Percentiles rank a stretch among this genome's conserved stretches.
phyloP scores from a whole-genome alignment of 139 green algal species.

The Picochlorum costavermella region DNA sequence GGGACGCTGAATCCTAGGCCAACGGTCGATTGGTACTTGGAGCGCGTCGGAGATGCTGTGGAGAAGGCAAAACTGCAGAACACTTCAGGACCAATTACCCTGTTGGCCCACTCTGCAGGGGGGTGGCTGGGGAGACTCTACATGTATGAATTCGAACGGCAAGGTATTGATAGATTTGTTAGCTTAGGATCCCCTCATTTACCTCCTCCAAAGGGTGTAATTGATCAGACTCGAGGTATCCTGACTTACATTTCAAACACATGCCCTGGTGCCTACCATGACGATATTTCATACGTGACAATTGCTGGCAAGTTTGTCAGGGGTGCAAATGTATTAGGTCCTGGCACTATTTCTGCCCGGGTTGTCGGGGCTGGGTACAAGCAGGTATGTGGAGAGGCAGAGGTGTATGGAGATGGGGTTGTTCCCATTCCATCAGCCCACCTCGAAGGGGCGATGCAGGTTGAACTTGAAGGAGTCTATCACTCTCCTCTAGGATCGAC shows the following conservation, averaged over 20 bases:
- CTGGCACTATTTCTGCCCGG: conserved; percentile 25
- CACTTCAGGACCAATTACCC: conserved; percentile 48
- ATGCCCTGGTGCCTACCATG: conserved; percentile 9
- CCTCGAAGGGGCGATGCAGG: conserved; percentile 24
- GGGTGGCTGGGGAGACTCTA: conserved; percentile 72
- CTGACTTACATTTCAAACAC: conserved; percentile 4
- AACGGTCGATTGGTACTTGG: conserved; percentile 89
- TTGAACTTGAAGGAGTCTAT: conserved; percentile 30
- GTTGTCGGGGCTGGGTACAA: conserved; percentile 72
- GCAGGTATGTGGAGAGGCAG: conserved; percentile 66
- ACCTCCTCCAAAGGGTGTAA: conserved; percentile 41
- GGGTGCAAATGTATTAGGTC: conserved; percentile 36
- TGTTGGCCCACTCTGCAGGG: conserved; percentile 84
- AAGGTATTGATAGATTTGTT: conserved; percentile 59
- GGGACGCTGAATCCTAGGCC: conserved; percentile 81
- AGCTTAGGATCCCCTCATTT: conserved; percentile 68
- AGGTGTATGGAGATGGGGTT: conserved; percentile 74
- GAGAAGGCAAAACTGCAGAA: conserved; percentile 37
- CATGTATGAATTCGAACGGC: conserved; percentile 57
- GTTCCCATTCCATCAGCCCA: conserved; percentile 46
- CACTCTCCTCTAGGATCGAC: conserved; percentile 17
- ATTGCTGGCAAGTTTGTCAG: conserved; percentile 70
- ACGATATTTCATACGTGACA: conserved; percentile 55
- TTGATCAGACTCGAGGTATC: conserved; percentile 74
- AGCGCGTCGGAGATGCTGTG: conserved; percentile 49